Base-by-base conservation (phyloP, 2,329 filamentous ascomycete genomes). In the Didymosphaeria variabile region DNA sequence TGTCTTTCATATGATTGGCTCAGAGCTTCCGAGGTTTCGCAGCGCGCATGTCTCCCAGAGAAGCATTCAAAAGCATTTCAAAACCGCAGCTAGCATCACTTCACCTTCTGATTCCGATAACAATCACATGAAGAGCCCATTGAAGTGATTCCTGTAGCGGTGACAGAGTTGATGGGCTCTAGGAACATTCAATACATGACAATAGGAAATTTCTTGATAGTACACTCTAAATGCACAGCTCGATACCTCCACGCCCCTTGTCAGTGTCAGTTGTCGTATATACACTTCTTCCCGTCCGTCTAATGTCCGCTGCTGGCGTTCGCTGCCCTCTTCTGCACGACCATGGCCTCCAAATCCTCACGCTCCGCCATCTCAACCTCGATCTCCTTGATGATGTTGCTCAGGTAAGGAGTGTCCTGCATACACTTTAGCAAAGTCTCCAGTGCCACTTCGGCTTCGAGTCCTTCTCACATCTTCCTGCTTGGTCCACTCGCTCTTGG, bases 361-460 rank as follows among this genome's bases (percentile, higher is more conserved):
- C 89, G 86, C 81, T 92, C 90, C 74, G 85, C 85, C 69, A 82
- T 79, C 82, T 91, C 89, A 58, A 84, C 82, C 80, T 91, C 88
- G 72, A 92, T 86, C 78, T 90, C 87, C 68, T 83, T 81, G 79
- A 92, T 91, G 77, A 91, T 86, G 40, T 86, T 86, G 70, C 83
- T 84, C 54, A 92, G 84, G 78, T 92, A 92, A 72, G 83, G 82
- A 61, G 82, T 74, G 72, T 92, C 90, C 89, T 92, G 77, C 59
- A 57, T 23, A 12, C 21, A 32, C 23, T 34, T 76, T 57, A 77
- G 69, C 53, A 19, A 53, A 42, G 49, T 53, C 57, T 60, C 19
- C 5, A 19, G 5, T 26, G 44, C 26, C 7, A 15, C n/a, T 40
- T n/a, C 13, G 17, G 31, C 46, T 45, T 38, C 31, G 12, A 31